Percentiles rank a stretch among this genome's conserved stretches.
Evolutionary conservation across 768 basidiomycete genomes (phyloP).

Genomic region (Russula sp.): DNA sequence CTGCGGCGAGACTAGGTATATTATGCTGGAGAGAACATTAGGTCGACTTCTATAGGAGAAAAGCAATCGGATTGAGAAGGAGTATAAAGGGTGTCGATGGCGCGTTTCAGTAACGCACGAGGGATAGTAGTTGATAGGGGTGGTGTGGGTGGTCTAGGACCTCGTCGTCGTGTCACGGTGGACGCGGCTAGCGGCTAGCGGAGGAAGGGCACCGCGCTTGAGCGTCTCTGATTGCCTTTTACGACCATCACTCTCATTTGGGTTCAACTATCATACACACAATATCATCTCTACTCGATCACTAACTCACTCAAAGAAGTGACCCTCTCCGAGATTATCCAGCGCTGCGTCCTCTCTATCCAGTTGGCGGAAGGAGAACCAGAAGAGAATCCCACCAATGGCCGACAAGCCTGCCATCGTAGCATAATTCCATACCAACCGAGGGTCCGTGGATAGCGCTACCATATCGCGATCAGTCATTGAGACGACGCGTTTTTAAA

Average conservation of each 20-base stretch:
- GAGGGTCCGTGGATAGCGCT: slow-evolving; percentile 59
- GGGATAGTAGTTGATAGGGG: not conserved
- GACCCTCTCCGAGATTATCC: slow-evolving; percentile 49
- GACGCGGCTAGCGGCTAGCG: slow-evolving; percentile 11
- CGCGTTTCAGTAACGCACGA: not conserved
- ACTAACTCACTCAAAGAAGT: slow-evolving; percentile 35
- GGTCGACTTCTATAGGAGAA: slow-evolving; percentile 16
- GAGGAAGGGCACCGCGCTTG: not conserved
- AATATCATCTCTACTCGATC: not conserved
- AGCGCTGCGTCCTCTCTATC: slow-evolving; percentile 58
- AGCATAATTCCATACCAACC: slow-evolving; percentile 70
- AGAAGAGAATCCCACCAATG: slow-evolving; percentile 52
- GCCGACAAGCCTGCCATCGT: slow-evolving; percentile 52
- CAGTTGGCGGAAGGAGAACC: slow-evolving; percentile 49
- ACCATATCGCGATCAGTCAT: not conserved
- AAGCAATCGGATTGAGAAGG: not conserved
- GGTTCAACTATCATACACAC: not conserved
- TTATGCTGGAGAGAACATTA: slow-evolving; percentile 30
- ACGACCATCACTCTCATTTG: not conserved
- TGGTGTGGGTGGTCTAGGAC: slow-evolving; percentile 3
- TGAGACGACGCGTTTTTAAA: not conserved
- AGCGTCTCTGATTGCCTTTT: slow-evolving; percentile 23
- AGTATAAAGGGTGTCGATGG: not conserved
- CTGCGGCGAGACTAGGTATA: slow-evolving; percentile 22
- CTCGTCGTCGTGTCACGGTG: slow-evolving; percentile 10